Base-by-base conservation (phyloP, 2,329 filamentous ascomycete species). In the Ceratocystis eucalypticola region DNA sequence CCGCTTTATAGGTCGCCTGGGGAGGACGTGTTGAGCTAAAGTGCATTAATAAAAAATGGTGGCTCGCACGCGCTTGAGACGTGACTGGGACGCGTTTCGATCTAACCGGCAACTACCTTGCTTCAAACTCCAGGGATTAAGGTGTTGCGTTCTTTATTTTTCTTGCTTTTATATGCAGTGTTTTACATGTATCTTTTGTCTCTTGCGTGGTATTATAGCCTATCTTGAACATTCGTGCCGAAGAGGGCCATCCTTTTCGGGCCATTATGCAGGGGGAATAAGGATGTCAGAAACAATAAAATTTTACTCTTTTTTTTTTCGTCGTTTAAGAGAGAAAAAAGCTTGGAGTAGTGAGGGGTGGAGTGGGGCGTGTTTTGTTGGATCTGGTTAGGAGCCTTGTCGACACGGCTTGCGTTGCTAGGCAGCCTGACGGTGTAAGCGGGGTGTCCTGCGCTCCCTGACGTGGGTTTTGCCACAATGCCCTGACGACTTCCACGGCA, bases 401-500 rank as follows among this genome's bases (percentile, higher is more conserved):
- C 17, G 28, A 10, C 53, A 57, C 22, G 53, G 22, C 53, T 57
- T 57, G 17, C 53, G 53, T 57, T 57, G 53, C 53, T 57, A 57
- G 53, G 53, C 53, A 57, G 53, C 53, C 3, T 28, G 8, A 22
- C 22, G 53, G 12, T 10, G 17, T 6, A 22, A 50, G 48, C 20
- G 48, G 48, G 20, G 48, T n/a, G 30, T 33, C 30, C 30, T 33
- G 30, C 6, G 30, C 30, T 33, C 30, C 6, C 30, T 33, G 46
- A 22, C 17, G 46, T n/a, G 46, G 17, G 46, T 22, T 50, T 25
- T 50, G 53, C 22, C 20, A 57, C 22, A 57, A 22, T 22, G n/a
- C 28, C 53, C 53, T 30, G 53, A 57, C 53, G 53, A 28, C 53
- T 57, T 57, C 53, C 53, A 28, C 22, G n/a, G 53, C 53, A 57